Evolutionary conservation across 169 alveolate species (phyloP).

Genomic region (Haemoproteus tartakovskyi): DNA sequence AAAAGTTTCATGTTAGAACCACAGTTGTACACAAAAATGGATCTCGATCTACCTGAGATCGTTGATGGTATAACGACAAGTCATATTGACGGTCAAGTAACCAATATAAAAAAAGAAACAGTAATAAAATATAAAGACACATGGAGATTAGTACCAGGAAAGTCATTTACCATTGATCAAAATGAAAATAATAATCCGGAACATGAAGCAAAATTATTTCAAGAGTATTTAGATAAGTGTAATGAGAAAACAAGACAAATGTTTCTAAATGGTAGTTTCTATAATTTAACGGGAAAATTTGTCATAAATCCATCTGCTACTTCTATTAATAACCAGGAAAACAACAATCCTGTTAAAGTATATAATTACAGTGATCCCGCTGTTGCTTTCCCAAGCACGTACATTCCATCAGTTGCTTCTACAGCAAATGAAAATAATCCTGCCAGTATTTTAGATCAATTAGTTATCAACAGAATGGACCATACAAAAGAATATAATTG

Average conservation of each 20-base stretch:
- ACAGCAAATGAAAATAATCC: background rate
- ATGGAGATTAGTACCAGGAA: conserved; percentile 59
- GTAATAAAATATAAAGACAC: conserved; percentile 50
- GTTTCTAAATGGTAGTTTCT: conserved; percentile 14
- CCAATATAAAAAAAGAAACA: conserved; percentile 59
- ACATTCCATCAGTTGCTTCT: too few relatives aligned
- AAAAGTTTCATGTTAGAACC: conserved; percentile 42
- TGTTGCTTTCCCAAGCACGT: conserved; percentile 17
- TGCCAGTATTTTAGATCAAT: background rate
- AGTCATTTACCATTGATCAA: conserved; percentile 25
- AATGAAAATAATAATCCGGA: conserved; percentile 29
- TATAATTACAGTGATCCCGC: conserved; percentile 19
- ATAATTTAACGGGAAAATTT: conserved; percentile 43
- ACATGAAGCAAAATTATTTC: conserved; percentile 38
- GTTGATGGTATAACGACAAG: conserved; percentile 47
- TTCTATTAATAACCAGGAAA: background rate
- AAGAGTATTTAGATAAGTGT: conserved; percentile 34
- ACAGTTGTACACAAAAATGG: conserved; percentile 5
- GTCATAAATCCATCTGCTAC: conserved; percentile 9
- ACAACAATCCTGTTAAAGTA: background rate
- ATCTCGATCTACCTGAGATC: conserved; percentile 37
- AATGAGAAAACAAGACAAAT: conserved; percentile 40
- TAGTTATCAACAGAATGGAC: background rate
- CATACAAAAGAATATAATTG: background rate
- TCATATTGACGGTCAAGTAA: conserved; percentile 35